Evolutionary conservation across 768 basidiomycete species (phyloP).

Genomic region (Phylloporus rhodoxanthus): DNA sequence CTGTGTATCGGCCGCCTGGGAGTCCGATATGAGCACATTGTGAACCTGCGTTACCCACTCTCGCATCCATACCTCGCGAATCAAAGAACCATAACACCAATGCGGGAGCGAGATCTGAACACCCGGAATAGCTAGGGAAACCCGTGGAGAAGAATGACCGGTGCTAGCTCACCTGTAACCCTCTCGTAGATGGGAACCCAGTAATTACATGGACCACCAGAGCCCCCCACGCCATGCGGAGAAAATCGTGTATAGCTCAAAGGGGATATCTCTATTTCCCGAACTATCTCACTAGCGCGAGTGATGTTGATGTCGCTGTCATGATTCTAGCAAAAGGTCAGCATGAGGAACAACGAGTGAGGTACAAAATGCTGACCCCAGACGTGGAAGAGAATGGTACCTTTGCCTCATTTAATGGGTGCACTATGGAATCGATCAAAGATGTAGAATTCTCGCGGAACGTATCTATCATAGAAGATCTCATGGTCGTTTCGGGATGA

Average conservation of each 20-base stretch:
- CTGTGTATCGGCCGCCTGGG: constrained; percentile 45
- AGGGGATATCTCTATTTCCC: constrained; percentile 50
- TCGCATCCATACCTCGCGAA: constrained; percentile 46
- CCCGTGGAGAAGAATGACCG: neutral
- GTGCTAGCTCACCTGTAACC: constrained; percentile 24
- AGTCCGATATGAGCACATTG: constrained; percentile 5
- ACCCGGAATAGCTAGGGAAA: neutral
- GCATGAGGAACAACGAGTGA: neutral
- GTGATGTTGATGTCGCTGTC: constrained; percentile 71
- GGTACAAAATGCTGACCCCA: constrained; percentile 42
- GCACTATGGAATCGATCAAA: constrained; percentile 59
- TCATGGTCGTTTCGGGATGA: neutral
- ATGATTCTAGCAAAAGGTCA: constrained; percentile 49
- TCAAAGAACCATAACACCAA: constrained; percentile 74
- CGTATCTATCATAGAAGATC: constrained; percentile 41
- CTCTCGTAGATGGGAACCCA: constrained; percentile 65
- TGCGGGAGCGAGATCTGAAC: constrained; percentile 38
- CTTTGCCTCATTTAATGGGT: constrained; percentile 48
- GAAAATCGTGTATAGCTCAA: constrained; percentile 59
- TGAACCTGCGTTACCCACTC: neutral
- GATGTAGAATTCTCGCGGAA: constrained; percentile 61
- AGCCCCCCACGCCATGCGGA: constrained; percentile 57
- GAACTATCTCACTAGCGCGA: constrained; percentile 58
- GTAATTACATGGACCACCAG: constrained; percentile 61
- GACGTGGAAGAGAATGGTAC: constrained; percentile 66